Base-by-base conservation (phyloP, 257 asterid species). In the Paraleonurus japonicus region DNA sequence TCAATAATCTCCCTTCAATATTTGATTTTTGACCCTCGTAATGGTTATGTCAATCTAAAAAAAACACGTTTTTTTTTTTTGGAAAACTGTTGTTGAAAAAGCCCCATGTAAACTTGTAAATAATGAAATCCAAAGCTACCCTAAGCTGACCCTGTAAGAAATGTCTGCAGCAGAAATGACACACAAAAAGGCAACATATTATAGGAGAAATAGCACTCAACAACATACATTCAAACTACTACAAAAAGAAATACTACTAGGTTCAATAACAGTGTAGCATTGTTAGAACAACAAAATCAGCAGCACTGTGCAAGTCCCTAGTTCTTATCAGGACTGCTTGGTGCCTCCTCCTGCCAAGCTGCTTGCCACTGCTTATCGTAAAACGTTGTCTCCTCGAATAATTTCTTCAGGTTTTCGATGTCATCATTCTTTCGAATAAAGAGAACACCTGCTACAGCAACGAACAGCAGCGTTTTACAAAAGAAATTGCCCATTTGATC, bases 351-450 rank as follows among this genome's bases (percentile, higher is more conserved):
- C 69, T 90, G 87, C 98, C 98, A 90, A 53, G 96, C 87, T 51
- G 98, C 97, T 81, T 93, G 97, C 97, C 98, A 93, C 78, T 93
- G 98, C 83, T 87, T 87, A 72, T 90, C 98, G 19, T 93, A 89
- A 73, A 85, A 90, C 0, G 96, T 93, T 1, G 96, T 86, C 81
- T 93, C 98, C 58, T 93, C 96, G 13, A 89, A 33, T 53, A 93
- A 69, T 79, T 85, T 91, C 82, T 92, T 92, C 53, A 95, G 58
- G 0, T 72, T 89, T 37, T 92, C 96, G 26, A 89, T 16, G 78
- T 92, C 99, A 73, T 92, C 98, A 2, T 95, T 95, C 92, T 95
- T 92, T 54, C 98, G 76, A 77, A 95, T 79, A 51, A 92, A 79
- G 55, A 92, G 95, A 16, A 95, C 97, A 35, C 98, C 98, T 3